phyloP scores from a whole-genome alignment of 306 rosid species.

The Lupinus albus region DNA sequence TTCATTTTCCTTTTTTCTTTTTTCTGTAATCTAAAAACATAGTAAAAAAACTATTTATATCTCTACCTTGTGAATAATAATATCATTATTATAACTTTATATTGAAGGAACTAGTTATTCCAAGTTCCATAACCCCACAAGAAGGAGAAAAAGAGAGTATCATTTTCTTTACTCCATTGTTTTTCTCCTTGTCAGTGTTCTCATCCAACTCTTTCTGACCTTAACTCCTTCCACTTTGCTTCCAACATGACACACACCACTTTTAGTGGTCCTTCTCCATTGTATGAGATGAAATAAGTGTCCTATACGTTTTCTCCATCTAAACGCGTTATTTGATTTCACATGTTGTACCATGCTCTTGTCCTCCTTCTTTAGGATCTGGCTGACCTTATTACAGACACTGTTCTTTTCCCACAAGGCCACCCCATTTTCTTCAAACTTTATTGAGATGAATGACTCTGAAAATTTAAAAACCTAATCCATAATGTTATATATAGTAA shows the following conservation, averaged over 20 bases:
- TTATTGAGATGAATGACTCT: slow-evolving; percentile 96
- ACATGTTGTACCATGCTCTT: slow-evolving; percentile 86
- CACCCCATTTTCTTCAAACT: slow-evolving; percentile 86
- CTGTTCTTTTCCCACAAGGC: slow-evolving; percentile 88
- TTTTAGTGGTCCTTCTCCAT: slow-evolving; percentile 65
- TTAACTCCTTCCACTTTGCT: slow-evolving; percentile 79
- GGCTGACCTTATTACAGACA: slow-evolving; percentile 49
- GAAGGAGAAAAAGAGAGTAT: not conserved
- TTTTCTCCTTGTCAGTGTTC: slow-evolving; percentile 77
- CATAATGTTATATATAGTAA: slow-evolving; percentile 30
- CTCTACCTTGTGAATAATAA: slow-evolving; percentile 50
- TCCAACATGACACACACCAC: slow-evolving; percentile 72
- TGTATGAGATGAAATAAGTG: slow-evolving; percentile 80
- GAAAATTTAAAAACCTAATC: slow-evolving; percentile 39
- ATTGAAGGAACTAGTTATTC: slow-evolving; percentile 34
- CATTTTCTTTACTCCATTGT: slow-evolving; percentile 58
- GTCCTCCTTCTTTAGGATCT: slow-evolving; percentile 41
- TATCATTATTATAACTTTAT: slow-evolving; percentile 46
- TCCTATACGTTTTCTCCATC: slow-evolving; percentile 95
- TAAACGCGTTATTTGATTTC: slow-evolving; percentile 61
- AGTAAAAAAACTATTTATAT: slow-evolving; percentile 61
- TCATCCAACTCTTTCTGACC: slow-evolving; percentile 88
- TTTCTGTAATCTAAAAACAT: slow-evolving; percentile 41
- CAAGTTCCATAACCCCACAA: too few relatives aligned
- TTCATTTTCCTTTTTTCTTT: slow-evolving; percentile 1